phyloP scores from a whole-genome alignment of 805 yeast genomes.

The Jamesozyma spencerorum region DNA sequence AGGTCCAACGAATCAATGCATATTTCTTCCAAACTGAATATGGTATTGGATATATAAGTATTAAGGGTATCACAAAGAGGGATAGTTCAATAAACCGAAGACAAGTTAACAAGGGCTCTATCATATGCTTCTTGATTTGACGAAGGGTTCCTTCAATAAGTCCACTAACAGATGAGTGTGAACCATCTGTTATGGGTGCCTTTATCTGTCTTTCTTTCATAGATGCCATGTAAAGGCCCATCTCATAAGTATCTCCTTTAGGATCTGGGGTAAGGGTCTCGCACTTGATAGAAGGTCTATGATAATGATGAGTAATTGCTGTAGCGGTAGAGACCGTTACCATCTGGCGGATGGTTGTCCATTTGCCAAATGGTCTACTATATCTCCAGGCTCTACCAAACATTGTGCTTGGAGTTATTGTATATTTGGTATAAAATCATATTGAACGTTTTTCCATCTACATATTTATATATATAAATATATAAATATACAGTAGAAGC shows the following conservation, averaged over 20 bases:
- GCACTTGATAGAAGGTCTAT: conserved; percentile 45
- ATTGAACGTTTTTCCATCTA: no score
- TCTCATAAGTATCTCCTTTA: conserved; percentile 57
- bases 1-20: conserved; percentile 44
- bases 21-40: conserved; percentile 25
- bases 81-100: conserved; percentile 52
- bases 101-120: conserved; percentile 63
- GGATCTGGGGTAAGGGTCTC: conserved; percentile 31
- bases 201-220: conserved; percentile 37
- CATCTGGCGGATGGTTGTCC: neutral
- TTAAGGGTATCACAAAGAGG: neutral
- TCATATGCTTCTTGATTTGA: conserved; percentile 41
- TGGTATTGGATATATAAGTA: conserved; percentile 44
- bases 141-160: conserved; percentile 29
- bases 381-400: no score
- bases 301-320: neutral
- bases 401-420: no score
- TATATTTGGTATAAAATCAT: no score
- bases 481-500: no score
- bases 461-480: no score
- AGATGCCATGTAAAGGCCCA: conserved; percentile 53
- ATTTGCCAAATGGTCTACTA: no score
- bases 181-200: neutral
- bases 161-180: conserved; percentile 19
- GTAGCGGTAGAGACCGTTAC: neutral